phyloP scores from a whole-genome alignment of 352 stramenopile genomes.

The Pilasporangium apinafurcum region DNA sequence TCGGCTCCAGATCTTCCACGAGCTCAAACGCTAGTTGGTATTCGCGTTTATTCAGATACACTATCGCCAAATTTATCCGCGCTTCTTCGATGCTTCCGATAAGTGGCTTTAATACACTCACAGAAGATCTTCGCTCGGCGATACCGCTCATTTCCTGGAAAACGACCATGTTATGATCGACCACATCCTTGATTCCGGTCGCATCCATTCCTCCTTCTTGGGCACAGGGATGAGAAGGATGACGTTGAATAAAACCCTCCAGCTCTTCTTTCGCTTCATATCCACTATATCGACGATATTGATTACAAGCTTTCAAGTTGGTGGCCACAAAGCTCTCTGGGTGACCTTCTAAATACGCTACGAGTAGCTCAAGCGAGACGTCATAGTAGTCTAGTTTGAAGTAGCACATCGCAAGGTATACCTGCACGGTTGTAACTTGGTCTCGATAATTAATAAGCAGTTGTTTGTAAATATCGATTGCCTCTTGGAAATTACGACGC shows the following conservation, averaged over 20 bases:
- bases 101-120: conserved; percentile 22
- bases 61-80: conserved; percentile 45
- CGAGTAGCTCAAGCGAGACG: conserved; percentile 53
- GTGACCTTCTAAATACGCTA: conserved; percentile 41
- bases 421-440: conserved; percentile 29
- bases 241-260: conserved; percentile 59
- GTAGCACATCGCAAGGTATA: conserved; percentile 77
- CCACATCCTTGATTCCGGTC: conserved; percentile 21
- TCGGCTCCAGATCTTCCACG: conserved; percentile 47
- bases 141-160: conserved; percentile 21
- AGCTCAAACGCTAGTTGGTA: conserved; percentile 48
- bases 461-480: conserved; percentile 67
- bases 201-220: conserved; percentile 6
- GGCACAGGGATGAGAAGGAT: conserved; percentile 26
- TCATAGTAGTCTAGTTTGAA: conserved; percentile 70
- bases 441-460: conserved; percentile 26
- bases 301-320: conserved; percentile 62
- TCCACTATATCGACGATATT: conserved; percentile 53
- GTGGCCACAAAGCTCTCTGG: conserved; percentile 55
- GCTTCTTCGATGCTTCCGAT: conserved; percentile 39
- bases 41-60: conserved; percentile 36
- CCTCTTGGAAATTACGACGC: conserved; percentile 57
- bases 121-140: not conserved
- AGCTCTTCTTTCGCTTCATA: conserved; percentile 73
- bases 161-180: conserved; percentile 45